A percentile compares a stretch with the other conserved stretches of the same genome.
Evolutionary conservation across 139 green algal species (phyloP).

Genomic region (Edaphochlamys debaryana): DNA sequence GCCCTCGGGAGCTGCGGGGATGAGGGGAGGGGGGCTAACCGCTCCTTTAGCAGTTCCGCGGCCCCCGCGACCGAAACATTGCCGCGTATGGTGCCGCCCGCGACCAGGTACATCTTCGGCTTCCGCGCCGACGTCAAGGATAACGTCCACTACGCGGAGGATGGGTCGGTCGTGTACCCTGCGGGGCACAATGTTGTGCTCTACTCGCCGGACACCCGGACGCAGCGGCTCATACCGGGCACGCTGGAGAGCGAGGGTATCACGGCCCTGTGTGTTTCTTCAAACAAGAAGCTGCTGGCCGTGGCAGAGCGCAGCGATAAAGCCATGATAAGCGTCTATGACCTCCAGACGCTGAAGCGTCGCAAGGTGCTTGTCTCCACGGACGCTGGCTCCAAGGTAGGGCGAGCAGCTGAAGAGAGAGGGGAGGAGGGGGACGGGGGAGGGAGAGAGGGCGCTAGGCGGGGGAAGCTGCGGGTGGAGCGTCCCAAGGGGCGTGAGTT

Average conservation of each 20-base stretch:
- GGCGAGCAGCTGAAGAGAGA: too few species aligned
- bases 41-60: too few species aligned
- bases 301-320: slow-evolving; percentile 85
- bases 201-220: slow-evolving; percentile 72
- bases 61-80: too few species aligned
- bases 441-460: too few species aligned
- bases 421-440: too few species aligned
- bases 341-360: slow-evolving; percentile 89
- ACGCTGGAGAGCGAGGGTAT: slow-evolving; percentile 79
- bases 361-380: slow-evolving; percentile 81
- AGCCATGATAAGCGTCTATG: slow-evolving; percentile 85
- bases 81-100: too few species aligned
- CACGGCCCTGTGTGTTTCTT: slow-evolving; percentile 76
- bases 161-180: slow-evolving; percentile 81
- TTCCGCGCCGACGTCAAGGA: slow-evolving; percentile 72
- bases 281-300: slow-evolving; percentile 79
- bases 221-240: slow-evolving; percentile 77
- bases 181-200: slow-evolving; percentile 84
- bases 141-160: slow-evolving; percentile 81
- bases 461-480: too few species aligned
- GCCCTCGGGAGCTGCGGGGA: too few species aligned
- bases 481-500: too few species aligned
- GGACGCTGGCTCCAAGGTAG: slow-evolving; percentile 78
- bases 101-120: slow-evolving; percentile 85
- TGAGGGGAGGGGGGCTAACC: too few species aligned